phyloP scores from a whole-genome alignment of 805 yeast genomes.

The Barnettozyma vustinii region DNA sequence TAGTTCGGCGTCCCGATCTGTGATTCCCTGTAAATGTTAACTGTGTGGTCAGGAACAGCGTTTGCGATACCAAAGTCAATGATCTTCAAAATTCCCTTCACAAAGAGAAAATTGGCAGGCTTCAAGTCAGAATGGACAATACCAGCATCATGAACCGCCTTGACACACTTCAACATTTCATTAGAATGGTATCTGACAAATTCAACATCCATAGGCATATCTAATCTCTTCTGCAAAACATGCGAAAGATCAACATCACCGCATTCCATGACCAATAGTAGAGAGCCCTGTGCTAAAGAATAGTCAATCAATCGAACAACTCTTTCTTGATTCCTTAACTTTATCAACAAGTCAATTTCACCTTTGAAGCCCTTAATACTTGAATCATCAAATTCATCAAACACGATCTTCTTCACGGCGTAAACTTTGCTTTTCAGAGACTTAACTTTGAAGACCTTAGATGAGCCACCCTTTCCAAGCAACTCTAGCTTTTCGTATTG shows the following conservation, averaged over 20 bases:
- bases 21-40: conserved; percentile 81
- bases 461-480: conserved; percentile 88
- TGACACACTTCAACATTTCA: conserved; percentile 76
- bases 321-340: conserved; percentile 53
- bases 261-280: conserved; percentile 85
- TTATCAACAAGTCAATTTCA: conserved; percentile 71
- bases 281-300: conserved; percentile 56
- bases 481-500: conserved; percentile 71
- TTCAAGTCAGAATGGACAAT: conserved; percentile 80
- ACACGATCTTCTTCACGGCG: conserved; percentile 78
- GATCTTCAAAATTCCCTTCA: conserved; percentile 76
- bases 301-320: conserved; percentile 78
- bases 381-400: conserved; percentile 73
- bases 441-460: conserved; percentile 81
- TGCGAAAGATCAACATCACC: conserved; percentile 89
- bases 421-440: conserved; percentile 49
- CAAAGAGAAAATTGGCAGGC: conserved; percentile 71
- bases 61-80: conserved; percentile 97
- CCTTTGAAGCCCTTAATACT: conserved; percentile 81
- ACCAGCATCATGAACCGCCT: conserved; percentile 82
- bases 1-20: conserved; percentile 95
- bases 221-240: conserved; percentile 55
- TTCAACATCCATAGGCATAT: conserved; percentile 53
- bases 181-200: conserved; percentile 76
- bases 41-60: conserved; percentile 88